These are phyloP conservation scores for Cardamine chenopodiifolia DNA, from an alignment of 345 rosid genomes.

Conservation along the genomic window DNA sequence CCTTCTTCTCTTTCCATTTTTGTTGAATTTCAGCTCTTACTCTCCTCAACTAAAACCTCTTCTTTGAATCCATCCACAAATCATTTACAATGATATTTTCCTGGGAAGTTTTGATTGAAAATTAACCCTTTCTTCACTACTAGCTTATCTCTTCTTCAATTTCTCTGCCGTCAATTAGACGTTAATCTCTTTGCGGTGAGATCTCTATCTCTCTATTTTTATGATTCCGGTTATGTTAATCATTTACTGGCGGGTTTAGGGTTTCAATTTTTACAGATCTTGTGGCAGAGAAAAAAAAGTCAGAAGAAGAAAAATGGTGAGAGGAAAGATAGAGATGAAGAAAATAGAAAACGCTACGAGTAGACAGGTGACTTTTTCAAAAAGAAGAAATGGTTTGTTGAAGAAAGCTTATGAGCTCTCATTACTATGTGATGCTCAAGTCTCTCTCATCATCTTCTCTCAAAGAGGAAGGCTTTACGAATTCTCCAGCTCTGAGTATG, in stretches of 20 bases:
- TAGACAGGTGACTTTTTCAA: slow-evolving; percentile 46
- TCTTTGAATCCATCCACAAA: not conserved
- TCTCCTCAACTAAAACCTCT: not conserved
- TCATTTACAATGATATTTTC: not conserved
- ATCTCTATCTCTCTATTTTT: slow-evolving; percentile 11
- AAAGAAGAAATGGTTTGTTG: slow-evolving; percentile 43
- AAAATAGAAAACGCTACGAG: slow-evolving; percentile 43
- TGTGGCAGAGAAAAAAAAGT: slow-evolving; percentile 16
- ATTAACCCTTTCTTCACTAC: not conserved
- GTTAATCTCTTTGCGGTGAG: slow-evolving; percentile 15
- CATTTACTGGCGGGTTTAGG: slow-evolving; percentile 6
- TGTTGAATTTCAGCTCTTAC: slow-evolving; percentile 10
- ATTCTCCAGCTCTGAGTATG: slow-evolving; percentile 40
- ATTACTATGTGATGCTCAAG: slow-evolving; percentile 44
- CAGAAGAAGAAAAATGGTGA: slow-evolving; percentile 37
- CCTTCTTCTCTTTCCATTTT: slow-evolving; percentile 38
- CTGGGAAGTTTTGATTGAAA: not conserved
- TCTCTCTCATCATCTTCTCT: slow-evolving; percentile 42
- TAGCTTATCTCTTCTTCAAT: slow-evolving; percentile 9
- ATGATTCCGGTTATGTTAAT: not conserved
- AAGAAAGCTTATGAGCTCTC: slow-evolving; percentile 49
- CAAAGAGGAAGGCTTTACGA: slow-evolving; percentile 43
- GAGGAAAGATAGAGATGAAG: slow-evolving; percentile 48
- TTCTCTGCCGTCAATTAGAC: slow-evolving; percentile 9
- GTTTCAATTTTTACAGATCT: slow-evolving; percentile 33